A percentile compares a stretch with the other conserved stretches of the same genome.
Conservation (phyloP, 805 yeast genomes). For the Candida andamanensis region DNA sequence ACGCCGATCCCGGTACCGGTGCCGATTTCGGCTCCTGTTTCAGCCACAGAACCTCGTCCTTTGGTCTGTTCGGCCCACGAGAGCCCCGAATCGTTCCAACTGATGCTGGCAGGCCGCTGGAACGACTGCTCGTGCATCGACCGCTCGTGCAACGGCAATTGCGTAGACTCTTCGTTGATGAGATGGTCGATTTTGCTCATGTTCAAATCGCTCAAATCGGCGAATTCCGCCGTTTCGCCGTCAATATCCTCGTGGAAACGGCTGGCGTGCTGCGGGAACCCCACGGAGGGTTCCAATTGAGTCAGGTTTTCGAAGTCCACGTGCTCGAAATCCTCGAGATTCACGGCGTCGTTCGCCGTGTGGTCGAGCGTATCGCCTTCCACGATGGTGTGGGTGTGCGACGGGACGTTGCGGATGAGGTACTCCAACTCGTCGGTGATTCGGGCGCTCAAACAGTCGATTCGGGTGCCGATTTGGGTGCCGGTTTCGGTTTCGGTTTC, state of each 20-base stretch:
- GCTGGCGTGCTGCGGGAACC: neutral
- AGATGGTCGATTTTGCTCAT: slow-evolving; percentile 34
- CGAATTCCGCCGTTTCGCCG: slow-evolving; percentile 24
- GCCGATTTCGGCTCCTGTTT: slow-evolving; percentile 16
- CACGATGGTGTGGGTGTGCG: slow-evolving; percentile 13
- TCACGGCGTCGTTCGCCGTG: slow-evolving; percentile 10
- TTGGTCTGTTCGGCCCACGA: too few relatives aligned
- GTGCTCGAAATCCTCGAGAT: slow-evolving; percentile 15
- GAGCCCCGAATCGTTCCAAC: slow-evolving; percentile 42
- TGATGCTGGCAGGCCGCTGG: slow-evolving; percentile 35
- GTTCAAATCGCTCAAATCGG: slow-evolving; percentile 35
- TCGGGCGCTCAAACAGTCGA: slow-evolving; percentile 66
- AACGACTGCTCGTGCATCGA: slow-evolving; percentile 25
- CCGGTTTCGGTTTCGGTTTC: slow-evolving; percentile 16
- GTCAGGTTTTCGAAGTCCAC: slow-evolving; percentile 6
- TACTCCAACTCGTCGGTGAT: slow-evolving; percentile 64
- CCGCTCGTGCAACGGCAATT: neutral
- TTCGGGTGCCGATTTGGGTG: slow-evolving; percentile 27
- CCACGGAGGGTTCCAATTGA: slow-evolving; percentile 1
- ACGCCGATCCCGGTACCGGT: slow-evolving; percentile 1
- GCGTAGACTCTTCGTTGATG: slow-evolving; percentile 16
- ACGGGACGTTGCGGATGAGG: slow-evolving; percentile 35
- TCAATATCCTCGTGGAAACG: slow-evolving; percentile 7
- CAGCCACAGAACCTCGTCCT: too few relatives aligned
- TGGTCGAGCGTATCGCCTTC: slow-evolving; percentile 16